Base-by-base conservation (phyloP, 2,329 filamentous ascomycete species). In the Ceratocystis ficicola region DNA sequence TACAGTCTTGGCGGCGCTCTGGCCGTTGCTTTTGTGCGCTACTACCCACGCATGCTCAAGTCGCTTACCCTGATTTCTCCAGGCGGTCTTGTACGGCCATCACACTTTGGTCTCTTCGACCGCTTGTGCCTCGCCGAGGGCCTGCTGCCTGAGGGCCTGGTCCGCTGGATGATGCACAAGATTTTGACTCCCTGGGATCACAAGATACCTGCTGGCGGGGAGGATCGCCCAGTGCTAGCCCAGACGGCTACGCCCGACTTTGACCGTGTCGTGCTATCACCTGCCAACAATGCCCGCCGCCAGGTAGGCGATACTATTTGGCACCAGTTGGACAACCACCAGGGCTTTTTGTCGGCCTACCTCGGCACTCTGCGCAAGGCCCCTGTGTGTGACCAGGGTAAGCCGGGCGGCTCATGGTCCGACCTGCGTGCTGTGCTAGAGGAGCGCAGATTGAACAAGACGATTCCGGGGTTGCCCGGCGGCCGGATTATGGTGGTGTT, bases 1-100 rank as follows among this genome's bases (percentile, higher is more conserved):
- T 95, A 94, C 74, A 91, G 87, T 0, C 79, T 95, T 0, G 90
- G 90, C 59, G 90, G 90, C 44, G 88, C 86, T 15, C 81, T 95
- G 50, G 81, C 83, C 0, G 85, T 84, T 8, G 80, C 84, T 22
- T 93, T 94, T 72, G 82, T 88, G 1, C 80, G 82, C 0, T 84
- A 84, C 72, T 89, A 90, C 71, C 83, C 88, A 0, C 75, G 82
- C 46, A 76, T 88, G 50, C 76, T 93, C 12, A 79, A 80, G 5
- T 84, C 81, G 3, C 76, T 91, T 17, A 78, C 85, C 3, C 79
- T 92, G 20, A 75, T 93, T 48, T 86, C 87, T 0, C 85, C 87
- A 0, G 79, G 83, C 2, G 89, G 89, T 0, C 76, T 93, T 12
- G 79, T 93, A 62, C 81, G 87, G n/a, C 74, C 77, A 3, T 76